Evolutionary conservation across 306 rosid species (phyloP).

Genomic region (Dicorynia guianensis): DNA sequence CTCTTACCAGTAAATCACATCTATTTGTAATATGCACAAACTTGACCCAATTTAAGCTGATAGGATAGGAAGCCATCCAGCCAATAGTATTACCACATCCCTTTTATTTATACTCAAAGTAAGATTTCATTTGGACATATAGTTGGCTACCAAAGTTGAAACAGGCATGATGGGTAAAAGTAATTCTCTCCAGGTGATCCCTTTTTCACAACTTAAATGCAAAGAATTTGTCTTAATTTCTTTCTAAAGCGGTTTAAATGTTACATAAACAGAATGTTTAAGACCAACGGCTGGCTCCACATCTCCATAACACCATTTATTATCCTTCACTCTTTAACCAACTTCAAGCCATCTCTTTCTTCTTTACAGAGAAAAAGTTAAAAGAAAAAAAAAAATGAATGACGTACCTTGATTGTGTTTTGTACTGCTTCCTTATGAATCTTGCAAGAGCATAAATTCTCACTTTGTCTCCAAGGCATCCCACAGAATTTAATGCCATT

Average conservation of each 20-base stretch:
- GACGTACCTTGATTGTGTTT: slow-evolving; percentile 10
- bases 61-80: no score
- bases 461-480: slow-evolving; percentile 55
- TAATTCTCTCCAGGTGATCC: background rate
- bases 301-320: background rate
- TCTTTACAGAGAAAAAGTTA: slow-evolving; percentile 32
- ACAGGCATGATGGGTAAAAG: background rate
- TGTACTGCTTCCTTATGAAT: slow-evolving; percentile 40
- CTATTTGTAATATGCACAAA: no score
- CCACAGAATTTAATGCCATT: slow-evolving; percentile 18
- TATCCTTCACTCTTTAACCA: slow-evolving; percentile 6
- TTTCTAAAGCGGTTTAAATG: no score
- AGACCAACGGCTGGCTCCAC: background rate
- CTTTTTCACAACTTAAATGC: background rate
- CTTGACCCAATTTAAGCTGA: no score
- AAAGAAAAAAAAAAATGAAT: slow-evolving; percentile 13
- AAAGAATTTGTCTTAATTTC: background rate
- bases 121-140: no score
- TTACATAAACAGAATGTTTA: no score
- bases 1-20: no score
- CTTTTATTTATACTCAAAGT: no score
- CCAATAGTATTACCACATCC: no score
- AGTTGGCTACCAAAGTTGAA: no score
- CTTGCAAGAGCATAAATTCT: slow-evolving; percentile 62
- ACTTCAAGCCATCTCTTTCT: slow-evolving; percentile 55